Base-by-base conservation (phyloP, 2,329 filamentous ascomycete species). In the Rhynchosporium secalis region DNA sequence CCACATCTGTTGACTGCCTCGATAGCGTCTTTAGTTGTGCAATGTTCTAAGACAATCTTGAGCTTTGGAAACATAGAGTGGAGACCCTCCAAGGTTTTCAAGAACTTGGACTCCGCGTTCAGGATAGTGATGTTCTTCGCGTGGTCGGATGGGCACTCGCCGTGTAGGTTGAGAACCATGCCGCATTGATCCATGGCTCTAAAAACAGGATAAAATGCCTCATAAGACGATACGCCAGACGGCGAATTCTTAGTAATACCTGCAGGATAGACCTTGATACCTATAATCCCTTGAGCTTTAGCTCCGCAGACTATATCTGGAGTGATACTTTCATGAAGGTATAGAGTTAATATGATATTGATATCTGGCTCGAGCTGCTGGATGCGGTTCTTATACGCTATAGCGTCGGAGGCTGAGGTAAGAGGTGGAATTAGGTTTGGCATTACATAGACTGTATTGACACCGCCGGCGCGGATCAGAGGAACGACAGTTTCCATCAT, bases 81-180 rank as follows among this genome's bases (percentile, higher is more conserved):
- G 1, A 98, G 83, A 20, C 83, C 82, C 66, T 84, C 80, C 40
- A 97, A 80, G 0, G 88, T 94, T 0, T 93, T 92, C 8, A 98
- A 80, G 78, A 98, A 98, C 2, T 80, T 81, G 65, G 86, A 83
- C 75, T 93, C 90, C 26, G 88, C 88, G 70, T 88, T 90, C 66
- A 91, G 78, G 36, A 85, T 81, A 0, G 82, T 85, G 63, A 83
- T 78, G 48, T 77, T 73, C 54, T 74, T 72, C 2, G 66, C 69
- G 12, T 72, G 71, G 59, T 75, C 73, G 33, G 73, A 75, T 6
- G 77, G 88, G n/a, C 88, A 85, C 77, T 97, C 94, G 68, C 93
- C 94, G 75, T 98, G 93, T n/a, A 98, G 80, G 77, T 97, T 97
- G 47, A 96, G 82, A n/a, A 96, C 83, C 73, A 96, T 80, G 68